Percentiles rank a stretch among this genome's conserved stretches.
These are phyloP conservation scores for Thyridium curvatum DNA, from an alignment of 2,329 filamentous ascomycete species.

Conservation along the genomic window DNA sequence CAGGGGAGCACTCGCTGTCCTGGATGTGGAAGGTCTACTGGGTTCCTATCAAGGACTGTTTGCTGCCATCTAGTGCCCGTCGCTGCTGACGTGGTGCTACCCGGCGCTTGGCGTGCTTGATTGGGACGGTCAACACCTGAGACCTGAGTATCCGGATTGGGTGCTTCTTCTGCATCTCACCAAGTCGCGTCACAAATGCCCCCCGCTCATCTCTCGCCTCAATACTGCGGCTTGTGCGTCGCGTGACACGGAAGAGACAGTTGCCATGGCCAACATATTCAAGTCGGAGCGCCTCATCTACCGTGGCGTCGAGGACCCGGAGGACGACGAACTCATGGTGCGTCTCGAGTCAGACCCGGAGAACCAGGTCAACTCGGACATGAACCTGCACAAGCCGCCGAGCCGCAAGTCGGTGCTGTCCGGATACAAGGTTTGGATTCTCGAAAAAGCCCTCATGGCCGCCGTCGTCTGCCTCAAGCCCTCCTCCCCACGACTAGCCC, in stretches of 20 bases:
- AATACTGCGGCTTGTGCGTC: no score
- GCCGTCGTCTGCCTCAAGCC: conserved; percentile 28
- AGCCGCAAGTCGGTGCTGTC: conserved; percentile 1
- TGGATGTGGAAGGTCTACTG: no score
- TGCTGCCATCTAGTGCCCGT: no score
- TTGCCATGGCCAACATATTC: conserved; percentile 14
- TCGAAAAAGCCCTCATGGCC: conserved; percentile 23
- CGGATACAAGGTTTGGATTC: conserved; percentile 13
- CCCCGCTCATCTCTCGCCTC: no score
- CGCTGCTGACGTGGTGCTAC: no score
- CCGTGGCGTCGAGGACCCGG: conserved; percentile 23
- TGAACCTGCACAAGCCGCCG: conserved; percentile 19
- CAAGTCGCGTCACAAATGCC: no score
- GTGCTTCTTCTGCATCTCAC: no score
- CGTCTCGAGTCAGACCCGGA: conserved; percentile 19
- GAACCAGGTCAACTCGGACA: conserved; percentile 17
- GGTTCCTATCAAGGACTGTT: no score
- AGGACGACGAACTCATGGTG: conserved; percentile 22
- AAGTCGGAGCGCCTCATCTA: conserved; percentile 29
- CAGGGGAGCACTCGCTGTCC: no score
- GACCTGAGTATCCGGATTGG: no score
- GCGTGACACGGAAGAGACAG: not conserved
- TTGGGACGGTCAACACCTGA: no score
- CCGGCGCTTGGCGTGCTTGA: no score
- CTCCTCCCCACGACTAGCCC: not conserved